Evolutionary conservation across 768 basidiomycete genomes (phyloP).

Genomic region (Scleroderma bovista): DNA sequence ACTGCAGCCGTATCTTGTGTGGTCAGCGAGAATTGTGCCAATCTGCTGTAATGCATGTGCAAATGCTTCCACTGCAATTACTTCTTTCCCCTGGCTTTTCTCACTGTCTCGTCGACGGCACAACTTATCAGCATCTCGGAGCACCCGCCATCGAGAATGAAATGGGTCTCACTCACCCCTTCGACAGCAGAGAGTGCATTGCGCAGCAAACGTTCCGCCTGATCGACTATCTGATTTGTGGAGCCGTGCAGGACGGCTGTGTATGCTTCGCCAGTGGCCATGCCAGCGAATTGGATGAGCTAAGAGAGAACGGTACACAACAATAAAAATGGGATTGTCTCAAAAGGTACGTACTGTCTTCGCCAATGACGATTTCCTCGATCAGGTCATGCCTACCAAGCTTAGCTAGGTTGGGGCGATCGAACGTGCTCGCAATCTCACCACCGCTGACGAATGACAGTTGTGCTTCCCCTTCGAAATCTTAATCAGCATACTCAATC

Average conservation of each 20-base stretch:
- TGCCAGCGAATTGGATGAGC: constrained; percentile 99
- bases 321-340: too few relatives aligned
- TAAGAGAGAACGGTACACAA: constrained; percentile 34
- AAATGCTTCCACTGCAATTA: constrained; percentile 92
- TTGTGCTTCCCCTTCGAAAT: constrained; percentile 96
- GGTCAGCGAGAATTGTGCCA: constrained; percentile 94
- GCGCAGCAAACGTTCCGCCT: constrained; percentile 95
- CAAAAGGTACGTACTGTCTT: constrained; percentile 67
- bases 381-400: constrained; percentile 92
- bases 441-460: constrained; percentile 95
- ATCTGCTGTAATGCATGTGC: constrained; percentile 86
- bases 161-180: constrained; percentile 94
- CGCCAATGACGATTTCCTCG: constrained; percentile 99
- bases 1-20: constrained; percentile 96
- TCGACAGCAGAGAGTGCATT: constrained; percentile 96
- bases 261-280: constrained; percentile 95
- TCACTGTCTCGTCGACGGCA: constrained; percentile 84
- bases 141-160: constrained; percentile 94
- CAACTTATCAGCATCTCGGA: constrained; percentile 98
- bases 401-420: constrained; percentile 85
- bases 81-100: constrained; percentile 88
- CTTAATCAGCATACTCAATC: constrained; percentile 99
- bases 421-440: constrained; percentile 95
- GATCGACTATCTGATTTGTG: constrained; percentile 98
- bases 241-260: constrained; percentile 97